These are phyloP conservation scores for Geranium brycei DNA, from an alignment of 345 rosid genomes.

Conservation along the genomic window DNA sequence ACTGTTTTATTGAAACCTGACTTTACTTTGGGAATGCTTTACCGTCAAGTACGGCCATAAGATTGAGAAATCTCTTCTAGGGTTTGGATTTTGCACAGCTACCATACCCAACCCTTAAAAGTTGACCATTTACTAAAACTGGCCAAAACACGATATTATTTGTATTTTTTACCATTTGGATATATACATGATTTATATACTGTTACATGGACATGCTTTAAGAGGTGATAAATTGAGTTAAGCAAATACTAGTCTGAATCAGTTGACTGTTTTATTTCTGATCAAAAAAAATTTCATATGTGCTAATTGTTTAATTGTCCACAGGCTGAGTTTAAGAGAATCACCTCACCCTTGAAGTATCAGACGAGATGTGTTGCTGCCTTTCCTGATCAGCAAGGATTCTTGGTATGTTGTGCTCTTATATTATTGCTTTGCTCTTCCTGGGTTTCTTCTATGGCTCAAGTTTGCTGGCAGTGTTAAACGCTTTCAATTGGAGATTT, in stretches of 20 bases:
- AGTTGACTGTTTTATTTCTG: too few species aligned
- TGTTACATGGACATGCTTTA: not conserved
- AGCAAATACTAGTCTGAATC: slow-evolving; percentile 3
- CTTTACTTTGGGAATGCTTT: too few species aligned
- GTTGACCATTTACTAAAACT: too few species aligned
- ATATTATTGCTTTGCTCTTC: not conserved
- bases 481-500: too few species aligned
- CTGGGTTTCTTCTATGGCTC: not conserved
- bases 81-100: too few species aligned
- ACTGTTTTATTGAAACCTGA: too few species aligned
- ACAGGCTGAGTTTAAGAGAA: slow-evolving; percentile 88
- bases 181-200: not conserved
- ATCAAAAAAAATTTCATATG: too few species aligned
- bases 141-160: too few species aligned
- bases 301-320: slow-evolving; percentile 10
- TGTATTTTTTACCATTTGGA: not conserved
- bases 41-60: too few species aligned
- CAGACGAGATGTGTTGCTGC: slow-evolving; percentile 95
- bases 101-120: too few species aligned
- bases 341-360: slow-evolving; percentile 76
- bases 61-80: too few species aligned
- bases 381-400: slow-evolving; percentile 98
- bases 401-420: slow-evolving; percentile 39
- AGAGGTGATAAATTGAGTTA: not conserved
- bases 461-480: not conserved